Percentiles rank a stretch among this genome's conserved stretches.
Conservation (phyloP, 805 yeast species). For the Yarrowia phangngaensis region DNA sequence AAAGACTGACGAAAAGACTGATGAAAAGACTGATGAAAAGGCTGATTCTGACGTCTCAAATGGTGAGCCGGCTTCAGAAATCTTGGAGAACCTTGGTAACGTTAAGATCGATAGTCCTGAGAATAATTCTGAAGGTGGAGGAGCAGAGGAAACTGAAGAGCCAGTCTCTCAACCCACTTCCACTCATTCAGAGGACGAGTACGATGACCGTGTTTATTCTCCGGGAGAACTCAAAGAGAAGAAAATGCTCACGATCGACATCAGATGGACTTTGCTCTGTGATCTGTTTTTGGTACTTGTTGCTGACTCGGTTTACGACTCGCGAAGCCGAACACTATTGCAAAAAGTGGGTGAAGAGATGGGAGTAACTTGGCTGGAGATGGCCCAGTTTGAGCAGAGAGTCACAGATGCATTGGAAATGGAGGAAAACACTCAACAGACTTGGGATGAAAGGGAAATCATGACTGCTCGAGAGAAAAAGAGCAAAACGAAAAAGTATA, state of each 20-base stretch:
- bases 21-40: conserved; percentile 25
- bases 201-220: conserved; percentile 27
- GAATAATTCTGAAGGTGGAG: conserved; percentile 11
- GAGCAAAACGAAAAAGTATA: conserved; percentile 60
- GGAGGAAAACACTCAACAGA: conserved; percentile 74
- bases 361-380: conserved; percentile 59
- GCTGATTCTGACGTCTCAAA: conserved; percentile 21
- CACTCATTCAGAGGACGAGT: conserved; percentile 7
- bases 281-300: conserved; percentile 78
- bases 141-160: conserved; percentile 1
- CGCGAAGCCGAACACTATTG: conserved; percentile 80
- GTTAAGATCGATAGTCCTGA: conserved; percentile 24
- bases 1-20: not conserved
- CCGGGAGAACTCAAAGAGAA: conserved; percentile 33
- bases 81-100: not conserved
- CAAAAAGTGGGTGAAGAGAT: conserved; percentile 61
- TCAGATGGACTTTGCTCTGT: conserved; percentile 91
- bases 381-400: conserved; percentile 84
- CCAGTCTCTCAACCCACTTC: conserved; percentile 4
- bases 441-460: conserved; percentile 68
- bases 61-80: conserved; percentile 1
- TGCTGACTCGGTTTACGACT: conserved; percentile 81
- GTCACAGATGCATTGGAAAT: conserved; percentile 86
- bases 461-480: conserved; percentile 67
- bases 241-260: conserved; percentile 55